These are phyloP conservation scores for Mycocentrospora acerina DNA, from an alignment of 2,329 filamentous ascomycete genomes.

Conservation along the genomic window DNA sequence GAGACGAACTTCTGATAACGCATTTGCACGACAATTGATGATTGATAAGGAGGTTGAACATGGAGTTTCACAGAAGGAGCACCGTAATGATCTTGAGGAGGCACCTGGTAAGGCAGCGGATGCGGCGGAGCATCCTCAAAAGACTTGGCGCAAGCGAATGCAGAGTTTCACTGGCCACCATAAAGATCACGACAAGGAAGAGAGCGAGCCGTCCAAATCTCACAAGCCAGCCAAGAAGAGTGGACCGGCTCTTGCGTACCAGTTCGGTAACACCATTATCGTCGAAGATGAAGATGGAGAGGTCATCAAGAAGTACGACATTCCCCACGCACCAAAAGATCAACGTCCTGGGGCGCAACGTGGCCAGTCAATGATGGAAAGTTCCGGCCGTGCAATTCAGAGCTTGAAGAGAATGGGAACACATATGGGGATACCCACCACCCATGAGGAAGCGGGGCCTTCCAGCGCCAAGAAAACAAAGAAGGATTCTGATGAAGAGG, in stretches of 20 bases:
- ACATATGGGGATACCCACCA: conserved; percentile 49
- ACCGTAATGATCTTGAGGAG: conserved; percentile 45
- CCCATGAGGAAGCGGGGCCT: conserved; percentile 24
- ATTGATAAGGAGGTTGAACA: conserved; percentile 50
- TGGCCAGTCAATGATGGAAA: conserved; percentile 34
- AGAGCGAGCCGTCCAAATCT: conserved; percentile 30
- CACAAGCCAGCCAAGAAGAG: conserved; percentile 47
- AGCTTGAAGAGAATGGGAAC: conserved; percentile 55
- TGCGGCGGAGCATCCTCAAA: conserved; percentile 40
- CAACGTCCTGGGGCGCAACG: conserved; percentile 30
- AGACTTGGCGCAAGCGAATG: conserved; percentile 49
- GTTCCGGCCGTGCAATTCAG: conserved; percentile 44
- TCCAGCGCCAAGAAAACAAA: conserved; percentile 29
- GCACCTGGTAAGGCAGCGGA: conserved; percentile 41
- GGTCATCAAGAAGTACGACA: conserved; percentile 80
- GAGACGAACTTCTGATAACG: conserved; percentile 60
- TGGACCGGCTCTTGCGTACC: conserved; percentile 79
- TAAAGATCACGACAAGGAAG: conserved; percentile 42
- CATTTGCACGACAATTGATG: conserved; percentile 56
- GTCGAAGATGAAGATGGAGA: conserved; percentile 86
- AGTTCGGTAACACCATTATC: conserved; percentile 86
- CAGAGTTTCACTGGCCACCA: conserved; percentile 44
- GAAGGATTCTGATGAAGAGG: conserved; percentile 53
- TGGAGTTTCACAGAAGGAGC: conserved; percentile 50
- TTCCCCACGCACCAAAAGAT: conserved; percentile 57